Percentiles rank a stretch among this genome's conserved stretches.
Conservation (phyloP, 2,329 filamentous ascomycete genomes). For the Blastomyces percursus region DNA sequence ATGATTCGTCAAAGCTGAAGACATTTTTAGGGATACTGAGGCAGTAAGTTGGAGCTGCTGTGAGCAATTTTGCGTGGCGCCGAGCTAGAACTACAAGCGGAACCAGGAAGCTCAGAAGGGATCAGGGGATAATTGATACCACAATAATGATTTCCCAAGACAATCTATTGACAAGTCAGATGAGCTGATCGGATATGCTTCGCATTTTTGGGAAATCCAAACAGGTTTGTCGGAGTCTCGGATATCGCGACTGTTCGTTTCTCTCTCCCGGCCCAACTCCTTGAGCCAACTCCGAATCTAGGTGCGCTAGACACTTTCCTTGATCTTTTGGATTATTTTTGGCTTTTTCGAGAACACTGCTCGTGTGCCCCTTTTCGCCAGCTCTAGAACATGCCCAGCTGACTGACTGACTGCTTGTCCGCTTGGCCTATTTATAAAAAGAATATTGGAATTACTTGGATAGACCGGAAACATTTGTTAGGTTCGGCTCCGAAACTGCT, state of each 20-base stretch:
- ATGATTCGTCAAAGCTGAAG: constrained; percentile 78
- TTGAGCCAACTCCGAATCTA: constrained; percentile 92
- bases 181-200: constrained; percentile 7
- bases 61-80: no score
- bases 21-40: constrained; percentile 79
- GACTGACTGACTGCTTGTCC: neutral
- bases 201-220: constrained; percentile 8
- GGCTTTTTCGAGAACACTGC: neutral
- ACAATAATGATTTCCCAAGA: neutral
- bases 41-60: constrained; percentile 50
- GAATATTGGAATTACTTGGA: constrained; percentile 99
- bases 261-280: constrained; percentile 84
- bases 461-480: constrained; percentile 77
- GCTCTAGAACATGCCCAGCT: constrained; percentile 1
- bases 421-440: constrained; percentile 19
- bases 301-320: constrained; percentile 33
- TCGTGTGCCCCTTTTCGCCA: neutral
- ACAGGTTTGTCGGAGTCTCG: constrained; percentile 85
- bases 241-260: constrained; percentile 95
- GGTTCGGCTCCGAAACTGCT: constrained; percentile 31
- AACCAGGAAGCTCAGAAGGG: neutral
- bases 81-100: no score
- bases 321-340: neutral
- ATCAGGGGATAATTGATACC: neutral
- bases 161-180: neutral